Percentiles rank a stretch among this genome's conserved stretches.
Conservation (phyloP, 306 rosid genomes). For the Casuarina equisetifolia region DNA sequence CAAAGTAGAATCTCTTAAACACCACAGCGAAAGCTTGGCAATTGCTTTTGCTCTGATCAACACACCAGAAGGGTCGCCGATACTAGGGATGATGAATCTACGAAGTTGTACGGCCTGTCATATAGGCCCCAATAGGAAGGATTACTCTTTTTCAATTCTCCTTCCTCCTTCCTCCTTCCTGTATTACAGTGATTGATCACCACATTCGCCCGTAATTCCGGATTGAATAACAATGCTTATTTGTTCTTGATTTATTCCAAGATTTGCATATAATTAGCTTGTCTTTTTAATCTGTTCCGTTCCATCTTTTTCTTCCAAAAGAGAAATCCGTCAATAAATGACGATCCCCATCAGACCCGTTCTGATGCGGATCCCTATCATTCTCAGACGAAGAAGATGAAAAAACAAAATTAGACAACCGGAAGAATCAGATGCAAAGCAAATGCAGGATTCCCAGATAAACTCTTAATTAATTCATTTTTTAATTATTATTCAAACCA, state of each 20-base stretch:
- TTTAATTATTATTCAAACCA: too few species aligned
- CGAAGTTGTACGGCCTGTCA: conserved; percentile 81
- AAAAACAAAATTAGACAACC: neutral
- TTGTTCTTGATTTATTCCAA: neutral
- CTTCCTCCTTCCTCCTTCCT: neutral
- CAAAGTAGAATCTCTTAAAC: conserved; percentile 69
- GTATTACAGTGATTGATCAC: neutral
- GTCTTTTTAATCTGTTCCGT: neutral
- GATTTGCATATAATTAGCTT: neutral
- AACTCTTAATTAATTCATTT: too few species aligned
- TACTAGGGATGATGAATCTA: conserved; percentile 80
- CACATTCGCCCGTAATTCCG: neutral
- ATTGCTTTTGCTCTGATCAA: conserved; percentile 80
- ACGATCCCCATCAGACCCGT: too few species aligned
- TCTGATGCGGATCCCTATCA: too few species aligned
- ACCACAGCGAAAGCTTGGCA: conserved; percentile 88
- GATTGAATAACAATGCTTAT: neutral
- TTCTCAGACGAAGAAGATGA: too few species aligned
- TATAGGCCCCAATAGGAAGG: neutral
- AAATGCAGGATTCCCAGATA: neutral
- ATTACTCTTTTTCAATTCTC: neutral
- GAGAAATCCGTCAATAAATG: too few species aligned
- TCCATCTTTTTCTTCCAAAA: neutral
- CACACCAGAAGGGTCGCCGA: conserved; percentile 69
- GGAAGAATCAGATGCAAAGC: neutral